phyloP scores from a whole-genome alignment of 768 basidiomycete genomes.

The Calvatia gigantea region DNA sequence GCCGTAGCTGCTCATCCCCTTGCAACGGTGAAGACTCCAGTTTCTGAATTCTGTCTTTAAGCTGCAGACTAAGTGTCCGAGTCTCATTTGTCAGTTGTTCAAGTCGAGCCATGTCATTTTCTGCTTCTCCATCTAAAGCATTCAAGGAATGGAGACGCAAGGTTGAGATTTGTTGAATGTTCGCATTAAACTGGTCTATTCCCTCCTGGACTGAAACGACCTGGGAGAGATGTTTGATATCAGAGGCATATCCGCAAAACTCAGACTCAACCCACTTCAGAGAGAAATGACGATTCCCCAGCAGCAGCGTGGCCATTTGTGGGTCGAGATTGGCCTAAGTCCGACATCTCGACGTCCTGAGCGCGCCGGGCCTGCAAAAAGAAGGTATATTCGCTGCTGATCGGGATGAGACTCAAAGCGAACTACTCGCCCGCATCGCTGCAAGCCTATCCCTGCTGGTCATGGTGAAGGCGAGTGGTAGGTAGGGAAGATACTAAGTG shows the following conservation, averaged over 20 bases:
- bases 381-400: background rate
- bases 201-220: slow-evolving; percentile 37
- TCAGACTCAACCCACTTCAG: slow-evolving; percentile 26
- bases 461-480: background rate
- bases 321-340: slow-evolving; percentile 17
- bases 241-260: background rate
- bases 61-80: slow-evolving; percentile 48
- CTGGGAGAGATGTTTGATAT: slow-evolving; percentile 20
- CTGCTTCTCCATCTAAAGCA: slow-evolving; percentile 28
- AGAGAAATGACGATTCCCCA: slow-evolving; percentile 28
- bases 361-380: slow-evolving; percentile 29
- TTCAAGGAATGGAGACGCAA: slow-evolving; percentile 36
- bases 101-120: slow-evolving; percentile 34
- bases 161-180: slow-evolving; percentile 33
- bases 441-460: slow-evolving; percentile 10
- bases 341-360: slow-evolving; percentile 30
- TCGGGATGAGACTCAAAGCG: background rate
- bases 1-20: slow-evolving; percentile 34
- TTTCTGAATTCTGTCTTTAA: slow-evolving; percentile 58
- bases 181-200: slow-evolving; percentile 34
- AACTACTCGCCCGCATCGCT: background rate
- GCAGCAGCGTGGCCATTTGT: slow-evolving; percentile 17
- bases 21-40: slow-evolving; percentile 36
- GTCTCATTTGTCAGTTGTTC: slow-evolving; percentile 60
- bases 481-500: background rate